Evolutionary conservation across 257 asterid genomes (phyloP), one percentile per base, ranked within the genome.

Genomic region (Solanum lignicaule): DNA sequence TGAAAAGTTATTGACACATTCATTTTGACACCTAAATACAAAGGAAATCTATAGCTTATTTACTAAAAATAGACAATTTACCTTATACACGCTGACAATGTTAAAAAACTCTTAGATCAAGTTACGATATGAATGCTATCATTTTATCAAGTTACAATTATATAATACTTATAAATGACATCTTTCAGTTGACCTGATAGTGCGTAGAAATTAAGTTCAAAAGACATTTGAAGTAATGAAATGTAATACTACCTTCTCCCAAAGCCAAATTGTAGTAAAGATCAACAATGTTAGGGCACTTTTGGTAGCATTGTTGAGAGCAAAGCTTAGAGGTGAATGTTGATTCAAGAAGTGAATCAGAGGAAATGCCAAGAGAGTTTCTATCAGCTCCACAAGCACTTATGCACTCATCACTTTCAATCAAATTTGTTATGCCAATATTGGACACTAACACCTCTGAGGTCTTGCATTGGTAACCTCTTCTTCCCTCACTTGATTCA

Each of bases 211-310:
- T 43, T 43, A 12, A 43, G 52, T 43, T 43, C 52, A 12, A 43
- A 43, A 32, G 79, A 39, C 23, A 18, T 27, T 25, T 33, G 8
- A 23, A 43, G 73, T 39, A 16, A 38, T 11, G 29, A 52, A 36
- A 10, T 11, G 25, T 35, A 21, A 15, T 43, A 4, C 52, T 72
- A 88, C 92, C 92, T 90, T 91, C 92, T 72, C 83, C 93, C 7
- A 84, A 66, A 88, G 92, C 91, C 88, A 91, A 87, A 21, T 55
- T 90, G 43, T 78, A 65, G 91, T 90, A 89, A 83, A 91, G 91
- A 86, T 91, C 92, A 88, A 90, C 52, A 85, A 91, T 87, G 89
- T 91, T 91, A 23, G 58, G 89, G 83, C 92, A 91, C 41, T 90
- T 85, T 25, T 73, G 75, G 60, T 86, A 84, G 60, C 93, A 91